phyloP scores from a whole-genome alignment of 768 basidiomycete species.

The Kwoniella pini region DNA sequence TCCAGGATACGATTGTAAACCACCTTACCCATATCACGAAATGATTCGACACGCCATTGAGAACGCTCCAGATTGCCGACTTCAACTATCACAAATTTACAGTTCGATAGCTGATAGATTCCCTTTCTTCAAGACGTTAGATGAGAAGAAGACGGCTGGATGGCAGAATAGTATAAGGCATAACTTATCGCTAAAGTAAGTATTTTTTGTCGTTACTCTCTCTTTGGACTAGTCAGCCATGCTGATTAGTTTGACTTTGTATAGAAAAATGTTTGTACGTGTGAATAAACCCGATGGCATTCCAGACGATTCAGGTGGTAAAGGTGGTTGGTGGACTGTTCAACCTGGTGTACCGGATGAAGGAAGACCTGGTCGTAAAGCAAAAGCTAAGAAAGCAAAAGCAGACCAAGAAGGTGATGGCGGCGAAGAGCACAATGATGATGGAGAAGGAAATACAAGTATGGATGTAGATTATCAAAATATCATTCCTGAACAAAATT shows the following conservation, averaged over 20 bases:
- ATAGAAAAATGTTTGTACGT: constrained; percentile 51
- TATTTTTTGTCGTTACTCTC: neutral
- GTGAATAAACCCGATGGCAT: constrained; percentile 49
- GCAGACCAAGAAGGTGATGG: constrained; percentile 2
- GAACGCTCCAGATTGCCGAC: constrained; percentile 29
- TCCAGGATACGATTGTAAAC: constrained; percentile 48
- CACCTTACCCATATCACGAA: constrained; percentile 48
- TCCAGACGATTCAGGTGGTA: constrained; percentile 49
- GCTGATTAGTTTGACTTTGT: neutral
- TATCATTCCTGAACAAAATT: too few species aligned
- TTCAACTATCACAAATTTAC: constrained; percentile 46
- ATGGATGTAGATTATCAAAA: too few species aligned
- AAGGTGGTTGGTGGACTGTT: constrained; percentile 55
- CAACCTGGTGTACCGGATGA: constrained; percentile 48
- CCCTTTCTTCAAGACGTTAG: constrained; percentile 47
- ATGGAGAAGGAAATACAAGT: too few species aligned
- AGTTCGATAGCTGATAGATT: constrained; percentile 42
- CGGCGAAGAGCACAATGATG: neutral
- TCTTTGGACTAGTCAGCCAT: too few species aligned
- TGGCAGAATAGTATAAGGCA: constrained; percentile 56
- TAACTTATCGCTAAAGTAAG: constrained; percentile 53
- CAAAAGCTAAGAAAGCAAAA: constrained; percentile 35
- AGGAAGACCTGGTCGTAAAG: constrained; percentile 44
- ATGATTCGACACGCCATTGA: constrained; percentile 48
- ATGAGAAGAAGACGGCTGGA: constrained; percentile 49